Conservation (phyloP, 116 monocot genomes). For the Papilionanthe hybrid region DNA sequence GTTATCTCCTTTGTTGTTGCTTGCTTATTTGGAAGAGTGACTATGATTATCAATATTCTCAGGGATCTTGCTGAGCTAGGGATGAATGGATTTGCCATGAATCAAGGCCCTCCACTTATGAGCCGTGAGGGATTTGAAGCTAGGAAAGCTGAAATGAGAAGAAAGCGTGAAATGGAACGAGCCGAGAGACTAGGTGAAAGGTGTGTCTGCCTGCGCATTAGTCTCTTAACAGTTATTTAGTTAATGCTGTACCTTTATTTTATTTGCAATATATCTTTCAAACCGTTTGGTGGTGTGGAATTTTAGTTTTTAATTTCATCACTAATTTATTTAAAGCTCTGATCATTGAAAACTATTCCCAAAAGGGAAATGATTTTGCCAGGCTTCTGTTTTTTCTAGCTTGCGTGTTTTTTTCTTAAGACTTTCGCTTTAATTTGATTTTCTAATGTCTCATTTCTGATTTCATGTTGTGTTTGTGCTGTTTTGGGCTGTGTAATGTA, state of each 20-base stretch:
- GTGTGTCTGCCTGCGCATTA: constrained; percentile 13
- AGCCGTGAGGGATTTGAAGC: constrained; percentile 64
- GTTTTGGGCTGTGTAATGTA: background rate
- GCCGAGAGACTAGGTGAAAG: constrained; percentile 34
- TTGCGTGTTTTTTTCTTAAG: background rate
- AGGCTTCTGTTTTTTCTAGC: no score
- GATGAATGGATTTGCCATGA: constrained; percentile 43
- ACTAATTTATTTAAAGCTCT: no score
- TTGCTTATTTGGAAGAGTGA: background rate
- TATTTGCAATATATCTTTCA: background rate
- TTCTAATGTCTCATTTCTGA: background rate
- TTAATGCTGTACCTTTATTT: background rate
- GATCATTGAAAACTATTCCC: no score
- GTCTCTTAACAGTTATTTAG: background rate
- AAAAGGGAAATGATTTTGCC: no score
- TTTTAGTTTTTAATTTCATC: no score
- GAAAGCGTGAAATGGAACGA: constrained; percentile 52
- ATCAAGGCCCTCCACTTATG: constrained; percentile 52
- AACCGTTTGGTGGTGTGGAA: no score
- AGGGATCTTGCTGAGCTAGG: constrained; percentile 79
- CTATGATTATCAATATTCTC: background rate
- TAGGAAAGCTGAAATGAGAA: constrained; percentile 58
- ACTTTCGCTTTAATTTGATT: background rate
- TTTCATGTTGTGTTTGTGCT: background rate
- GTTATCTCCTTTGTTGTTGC: background rate